These are phyloP conservation scores for Hypoxylon subgilvum DNA, from an alignment of 495 filamentous ascomycete species.

Conservation along the genomic window DNA sequence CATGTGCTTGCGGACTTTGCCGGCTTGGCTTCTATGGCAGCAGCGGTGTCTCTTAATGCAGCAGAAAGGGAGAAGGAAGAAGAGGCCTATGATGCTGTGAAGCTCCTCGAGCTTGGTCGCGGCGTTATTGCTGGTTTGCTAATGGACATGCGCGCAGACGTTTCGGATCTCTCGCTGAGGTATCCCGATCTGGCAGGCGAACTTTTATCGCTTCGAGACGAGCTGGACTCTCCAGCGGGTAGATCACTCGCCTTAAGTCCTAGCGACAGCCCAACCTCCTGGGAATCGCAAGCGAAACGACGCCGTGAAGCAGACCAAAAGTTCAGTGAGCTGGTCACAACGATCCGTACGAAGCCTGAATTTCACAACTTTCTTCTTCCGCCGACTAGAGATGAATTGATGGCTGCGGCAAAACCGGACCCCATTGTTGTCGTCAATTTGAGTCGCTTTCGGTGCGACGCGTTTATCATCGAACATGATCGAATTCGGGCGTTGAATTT, in stretches of 20 bases:
- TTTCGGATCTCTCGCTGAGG: slow-evolving; percentile 15
- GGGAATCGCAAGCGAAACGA: neutral
- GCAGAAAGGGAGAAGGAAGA: slow-evolving; percentile 7
- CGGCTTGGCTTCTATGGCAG: slow-evolving; percentile 31
- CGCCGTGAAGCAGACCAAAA: slow-evolving; percentile 3
- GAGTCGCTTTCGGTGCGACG: neutral
- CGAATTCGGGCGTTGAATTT: neutral
- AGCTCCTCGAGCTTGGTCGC: slow-evolving; percentile 38
- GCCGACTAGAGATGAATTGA: neutral
- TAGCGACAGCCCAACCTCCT: neutral
- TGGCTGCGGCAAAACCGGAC: slow-evolving; percentile 2
- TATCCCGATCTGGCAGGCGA: neutral
- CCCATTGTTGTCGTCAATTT: slow-evolving; percentile 10
- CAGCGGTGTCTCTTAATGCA: slow-evolving; percentile 30
- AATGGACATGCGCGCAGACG: slow-evolving; percentile 35
- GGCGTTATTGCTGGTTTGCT: slow-evolving; percentile 34
- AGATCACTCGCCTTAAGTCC: too few species aligned
- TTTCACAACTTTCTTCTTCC: slow-evolving; percentile 5
- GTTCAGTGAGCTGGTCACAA: neutral
- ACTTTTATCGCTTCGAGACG: neutral
- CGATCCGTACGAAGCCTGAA: slow-evolving; percentile 2
- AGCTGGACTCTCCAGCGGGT: neutral
- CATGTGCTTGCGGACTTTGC: slow-evolving; percentile 22
- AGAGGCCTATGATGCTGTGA: slow-evolving; percentile 26
- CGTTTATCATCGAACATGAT: neutral